Base-by-base conservation (phyloP, 2,329 filamentous ascomycete species). In the Fusarium piperis region DNA sequence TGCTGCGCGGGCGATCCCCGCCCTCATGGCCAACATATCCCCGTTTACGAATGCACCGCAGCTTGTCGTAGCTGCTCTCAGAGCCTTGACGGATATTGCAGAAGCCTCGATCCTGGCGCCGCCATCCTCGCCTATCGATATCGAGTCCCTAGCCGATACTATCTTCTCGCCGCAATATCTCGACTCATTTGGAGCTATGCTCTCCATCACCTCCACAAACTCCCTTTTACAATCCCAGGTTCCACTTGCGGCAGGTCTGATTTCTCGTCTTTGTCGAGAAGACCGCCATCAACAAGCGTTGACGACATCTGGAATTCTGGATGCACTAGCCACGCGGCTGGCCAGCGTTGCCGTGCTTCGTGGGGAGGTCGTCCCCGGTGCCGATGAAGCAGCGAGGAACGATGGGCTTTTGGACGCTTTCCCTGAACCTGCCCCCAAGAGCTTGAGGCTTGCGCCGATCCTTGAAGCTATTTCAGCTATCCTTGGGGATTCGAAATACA, bases 381-480 rank as follows among this genome's bases (percentile, higher is more conserved):
- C 91, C 6, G 89, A 91, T 59, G 78, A 85, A 3, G 79, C 86
- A 48, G 85, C 88, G 32, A 81, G 83, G n/a, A 82, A 83, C 32
- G 86, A 91, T 62, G 87, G 87, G 9, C 77, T 91, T 35, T 80
- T 85, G 59, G 86, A 88, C 9, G 83, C 85, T 20, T 86, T 94
- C 52, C 92, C 92, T 3, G 81, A 86, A 4, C 85, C 92, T 26
- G 89, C 93, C 9, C 87, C 88, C 3, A 82, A 85, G 15, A 84
- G 83, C 16, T 85, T 89, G 28, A 89, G 88, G 66, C 82, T 97
- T 39, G 87, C 90, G 2, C 89, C 90, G 11, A 88, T 97, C 18
- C 83, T 98, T 8, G 91, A 94, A 68, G 93, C 95, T 0, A 89
- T 97, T 57, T 88, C 91, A 20, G 88, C 91, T 51, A 92, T 98